phyloP scores from a whole-genome alignment of 768 basidiomycete species.

The Lentinus brumalis region DNA sequence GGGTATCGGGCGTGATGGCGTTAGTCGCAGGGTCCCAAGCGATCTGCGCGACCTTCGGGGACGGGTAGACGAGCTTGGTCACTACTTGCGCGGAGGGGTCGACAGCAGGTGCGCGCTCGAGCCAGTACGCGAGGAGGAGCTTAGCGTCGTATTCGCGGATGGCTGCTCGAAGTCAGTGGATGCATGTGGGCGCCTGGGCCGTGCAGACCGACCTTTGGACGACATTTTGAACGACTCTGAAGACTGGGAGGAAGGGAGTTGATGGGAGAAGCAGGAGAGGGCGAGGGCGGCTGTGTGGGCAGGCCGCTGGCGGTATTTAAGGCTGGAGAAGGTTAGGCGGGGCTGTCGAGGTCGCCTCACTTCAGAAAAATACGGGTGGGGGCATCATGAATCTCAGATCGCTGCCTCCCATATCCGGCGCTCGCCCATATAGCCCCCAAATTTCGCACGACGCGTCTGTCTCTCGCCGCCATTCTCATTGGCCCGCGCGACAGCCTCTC shows the following conservation, averaged over 20 bases:
- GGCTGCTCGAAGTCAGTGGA: constrained; percentile 38
- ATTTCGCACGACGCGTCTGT: constrained; percentile 18
- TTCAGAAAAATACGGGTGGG: constrained; percentile 27
- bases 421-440: constrained; percentile 16
- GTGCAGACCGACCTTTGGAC: constrained; percentile 28
- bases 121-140: constrained; percentile 96
- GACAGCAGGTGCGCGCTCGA: constrained; percentile 84
- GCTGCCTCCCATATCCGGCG: constrained; percentile 6
- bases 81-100: constrained; percentile 57
- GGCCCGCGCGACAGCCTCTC: constrained; percentile 1
- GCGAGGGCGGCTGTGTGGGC: constrained; percentile 2
- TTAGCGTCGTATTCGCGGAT: constrained; percentile 99
- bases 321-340: constrained; percentile 19
- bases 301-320: constrained; percentile 24
- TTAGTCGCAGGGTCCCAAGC: constrained; percentile 78
- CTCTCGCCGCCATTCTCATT: constrained; percentile 1
- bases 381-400: constrained; percentile 15
- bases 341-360: constrained; percentile 28
- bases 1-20: constrained; percentile 56
- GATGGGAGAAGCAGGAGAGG: constrained; percentile 5
- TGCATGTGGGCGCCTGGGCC: constrained; percentile 1
- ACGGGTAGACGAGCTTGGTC: constrained; percentile 64
- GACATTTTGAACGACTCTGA: constrained; percentile 28
- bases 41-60: constrained; percentile 82
- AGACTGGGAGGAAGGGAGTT: constrained; percentile 12